Evolutionary conservation across 2,329 filamentous ascomycete genomes (phyloP).

Genomic region (Alternaria incomplexa): DNA sequence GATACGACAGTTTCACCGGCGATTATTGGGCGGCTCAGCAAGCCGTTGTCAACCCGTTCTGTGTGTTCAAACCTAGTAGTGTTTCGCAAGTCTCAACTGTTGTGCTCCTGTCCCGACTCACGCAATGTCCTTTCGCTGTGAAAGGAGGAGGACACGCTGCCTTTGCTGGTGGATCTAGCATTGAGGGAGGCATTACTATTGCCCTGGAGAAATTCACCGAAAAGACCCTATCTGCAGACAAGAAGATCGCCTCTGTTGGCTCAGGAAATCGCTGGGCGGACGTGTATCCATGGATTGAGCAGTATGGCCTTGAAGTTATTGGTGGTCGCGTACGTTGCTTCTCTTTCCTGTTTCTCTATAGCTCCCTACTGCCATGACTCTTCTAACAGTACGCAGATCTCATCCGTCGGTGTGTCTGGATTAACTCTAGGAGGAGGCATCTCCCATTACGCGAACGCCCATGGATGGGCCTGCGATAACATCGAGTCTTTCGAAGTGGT

Average conservation of each 20-base stretch:
- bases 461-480: slow-evolving; percentile 39
- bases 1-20: slow-evolving; percentile 26
- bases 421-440: slow-evolving; percentile 33
- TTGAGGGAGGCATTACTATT: slow-evolving; percentile 41
- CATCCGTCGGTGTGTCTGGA: slow-evolving; percentile 21
- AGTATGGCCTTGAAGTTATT: slow-evolving; percentile 32
- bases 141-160: slow-evolving; percentile 44
- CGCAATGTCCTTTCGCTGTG: slow-evolving; percentile 49
- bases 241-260: slow-evolving; percentile 33
- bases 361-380: not conserved
- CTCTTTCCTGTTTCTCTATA: not conserved
- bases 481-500: slow-evolving; percentile 43
- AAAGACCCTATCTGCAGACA: slow-evolving; percentile 25
- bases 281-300: slow-evolving; percentile 42
- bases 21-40: slow-evolving; percentile 37
- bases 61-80: slow-evolving; percentile 35
- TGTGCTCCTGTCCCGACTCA: slow-evolving; percentile 29
- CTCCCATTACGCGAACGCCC: slow-evolving; percentile 29
- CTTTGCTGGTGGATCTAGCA: slow-evolving; percentile 37
- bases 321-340: slow-evolving; percentile 35
- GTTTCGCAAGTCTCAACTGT: slow-evolving; percentile 24
- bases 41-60: slow-evolving; percentile 28
- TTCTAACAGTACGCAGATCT: slow-evolving; percentile 13
- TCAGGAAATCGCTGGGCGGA: slow-evolving; percentile 43
- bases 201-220: slow-evolving; percentile 33